Evolutionary conservation across 148 eudicot genomes (phyloP), one percentile per base, ranked within the genome.

Genomic region (Rhododendron henanense): DNA sequence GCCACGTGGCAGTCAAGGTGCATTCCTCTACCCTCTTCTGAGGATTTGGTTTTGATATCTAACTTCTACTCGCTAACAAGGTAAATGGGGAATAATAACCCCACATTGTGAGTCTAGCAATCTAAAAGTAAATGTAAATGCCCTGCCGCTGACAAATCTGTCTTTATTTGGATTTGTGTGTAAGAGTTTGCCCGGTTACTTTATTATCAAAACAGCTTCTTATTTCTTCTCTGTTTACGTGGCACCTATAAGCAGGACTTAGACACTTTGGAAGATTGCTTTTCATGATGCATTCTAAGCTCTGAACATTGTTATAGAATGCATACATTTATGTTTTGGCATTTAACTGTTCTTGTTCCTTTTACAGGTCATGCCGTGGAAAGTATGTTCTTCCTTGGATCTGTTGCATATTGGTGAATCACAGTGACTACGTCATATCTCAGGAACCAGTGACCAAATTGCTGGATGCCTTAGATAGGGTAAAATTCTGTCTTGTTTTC

Each of bases 371-470:
- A 82, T 85, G 88, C 88, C 84, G 71, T 85, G 94, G 92, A 77
- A 93, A 90, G 88, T 86, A 90, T 87, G 92, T 94, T 87, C 94
- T 95, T 87, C 94, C 98, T n/a, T 97, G 99, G 99, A 91, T 97
- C 79, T 89, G 88, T 89, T 90, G 91, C 85, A 89, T 93, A 88
- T 79, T 95, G 91, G 93, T 93, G 84, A 91, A 91, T 84, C 98
- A 94, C 75, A 86, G 94, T 82, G 88, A 90, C 83, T 94, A 89
- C 77, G 80, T 93, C 74, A 78, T 90, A 84, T 91, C 85, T 53
- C 59, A 53, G 59, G 59, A 53, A 53, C 59, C 59, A 53, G 19
- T 53, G 59, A 53, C 59, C 59, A 89, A 87, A 48, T 63, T 93
- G 74, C 85, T 94, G 67, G 88, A 85, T 76, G 91, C 93, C 81